These are phyloP conservation scores for Suillus spraguei DNA, from an alignment of 768 basidiomycete genomes.

Conservation along the genomic window DNA sequence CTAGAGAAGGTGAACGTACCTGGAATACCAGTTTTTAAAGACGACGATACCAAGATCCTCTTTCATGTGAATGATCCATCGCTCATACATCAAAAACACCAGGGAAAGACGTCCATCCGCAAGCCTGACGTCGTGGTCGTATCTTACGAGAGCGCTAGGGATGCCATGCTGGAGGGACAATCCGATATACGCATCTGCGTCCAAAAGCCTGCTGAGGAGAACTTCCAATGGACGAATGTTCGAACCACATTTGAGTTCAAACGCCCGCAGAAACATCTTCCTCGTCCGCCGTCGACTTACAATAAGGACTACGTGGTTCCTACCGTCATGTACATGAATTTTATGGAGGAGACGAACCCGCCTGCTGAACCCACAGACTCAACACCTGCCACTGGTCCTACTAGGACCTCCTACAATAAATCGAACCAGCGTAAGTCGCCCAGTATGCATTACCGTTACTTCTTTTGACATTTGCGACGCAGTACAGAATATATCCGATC, in stretches of 20 bases:
- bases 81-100: not conserved
- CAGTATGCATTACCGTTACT: not conserved
- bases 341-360: not conserved
- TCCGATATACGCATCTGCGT: not conserved
- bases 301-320: not conserved
- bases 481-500: not conserved
- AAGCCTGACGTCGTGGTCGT: slow-evolving; percentile 9
- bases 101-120: not conserved
- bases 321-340: not conserved
- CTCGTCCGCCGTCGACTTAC: not conserved
- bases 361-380: not conserved
- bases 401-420: not conserved
- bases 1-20: not conserved
- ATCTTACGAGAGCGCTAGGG: not conserved
- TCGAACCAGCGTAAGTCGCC: not conserved
- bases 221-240: not conserved
- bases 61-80: slow-evolving; percentile 8
- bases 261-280: not conserved
- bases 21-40: not conserved
- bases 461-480: not conserved
- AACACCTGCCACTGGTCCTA: not conserved
- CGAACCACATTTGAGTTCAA: not conserved
- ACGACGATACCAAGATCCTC: not conserved
- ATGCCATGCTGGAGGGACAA: not conserved
- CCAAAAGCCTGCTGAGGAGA: not conserved